phyloP scores from a whole-genome alignment of 208 protist genomes.

The Leishmania guyanensis region DNA sequence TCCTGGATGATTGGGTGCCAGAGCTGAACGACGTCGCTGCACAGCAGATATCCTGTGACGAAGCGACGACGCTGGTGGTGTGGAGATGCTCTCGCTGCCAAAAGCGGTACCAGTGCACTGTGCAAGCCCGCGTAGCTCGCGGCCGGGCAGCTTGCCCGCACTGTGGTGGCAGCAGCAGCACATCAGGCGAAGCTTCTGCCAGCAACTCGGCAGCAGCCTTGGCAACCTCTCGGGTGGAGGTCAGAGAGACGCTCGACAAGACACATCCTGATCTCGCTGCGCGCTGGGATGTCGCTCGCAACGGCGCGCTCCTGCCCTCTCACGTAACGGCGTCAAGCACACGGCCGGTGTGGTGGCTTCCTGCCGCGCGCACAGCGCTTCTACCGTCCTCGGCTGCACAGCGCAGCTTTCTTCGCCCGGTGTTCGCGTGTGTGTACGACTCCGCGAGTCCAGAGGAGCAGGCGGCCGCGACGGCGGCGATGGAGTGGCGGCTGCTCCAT shows the following conservation, averaged over 20 bases:
- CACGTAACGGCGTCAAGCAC: conserved; percentile 56
- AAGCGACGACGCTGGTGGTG: conserved; percentile 34
- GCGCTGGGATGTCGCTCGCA: conserved; percentile 57
- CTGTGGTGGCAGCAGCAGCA: conserved; percentile 29
- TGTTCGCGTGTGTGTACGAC: conserved; percentile 62
- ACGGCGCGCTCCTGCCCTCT: conserved; percentile 51
- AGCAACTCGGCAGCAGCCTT: neutral
- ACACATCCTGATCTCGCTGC: conserved; percentile 48
- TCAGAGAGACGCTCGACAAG: conserved; percentile 30
- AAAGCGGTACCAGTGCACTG: conserved; percentile 54
- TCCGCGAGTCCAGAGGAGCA: conserved; percentile 45
- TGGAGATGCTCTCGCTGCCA: conserved; percentile 60
- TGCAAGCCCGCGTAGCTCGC: conserved; percentile 45
- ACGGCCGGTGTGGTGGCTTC: conserved; percentile 65
- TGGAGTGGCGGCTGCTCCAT: conserved; percentile 51
- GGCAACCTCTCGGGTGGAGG: neutral
- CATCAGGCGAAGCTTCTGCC: neutral
- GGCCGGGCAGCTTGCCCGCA: conserved; percentile 46
- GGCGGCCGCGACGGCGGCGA: conserved; percentile 34
- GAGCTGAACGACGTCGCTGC: conserved; percentile 80
- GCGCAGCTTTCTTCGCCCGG: conserved; percentile 47
- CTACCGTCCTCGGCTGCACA: neutral
- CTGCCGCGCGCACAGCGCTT: conserved; percentile 3
- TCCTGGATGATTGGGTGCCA: conserved; percentile 81
- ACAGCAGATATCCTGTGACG: conserved; percentile 41